A percentile compares a stretch with the other conserved stretches of the same genome.
Evolutionary conservation across 2,329 filamentous ascomycete genomes (phyloP).

Genomic region (Hypoxylon sp.): DNA sequence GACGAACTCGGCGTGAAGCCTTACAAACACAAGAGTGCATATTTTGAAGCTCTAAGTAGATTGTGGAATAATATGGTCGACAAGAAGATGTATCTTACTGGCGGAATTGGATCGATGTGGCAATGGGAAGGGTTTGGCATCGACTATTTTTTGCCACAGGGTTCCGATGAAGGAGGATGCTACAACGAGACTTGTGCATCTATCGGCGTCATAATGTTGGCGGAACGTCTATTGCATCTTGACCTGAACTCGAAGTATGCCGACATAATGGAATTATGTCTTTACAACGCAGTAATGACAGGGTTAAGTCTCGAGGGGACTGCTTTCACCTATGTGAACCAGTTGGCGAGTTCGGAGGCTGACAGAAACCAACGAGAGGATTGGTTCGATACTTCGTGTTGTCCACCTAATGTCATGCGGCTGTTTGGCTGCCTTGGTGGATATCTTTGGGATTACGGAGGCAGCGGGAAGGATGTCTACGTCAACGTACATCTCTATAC

Average conservation of each 20-base stretch:
- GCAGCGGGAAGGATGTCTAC: slow-evolving; percentile 50
- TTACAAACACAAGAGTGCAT: slow-evolving; percentile 50
- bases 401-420: slow-evolving; percentile 71
- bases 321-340: slow-evolving; percentile 74
- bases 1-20: slow-evolving; percentile 49
- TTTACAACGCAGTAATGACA: slow-evolving; percentile 73
- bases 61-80: slow-evolving; percentile 74
- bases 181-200: slow-evolving; percentile 74
- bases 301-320: slow-evolving; percentile 70
- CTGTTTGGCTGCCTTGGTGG: slow-evolving; percentile 70
- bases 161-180: slow-evolving; percentile 72
- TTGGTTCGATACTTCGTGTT: slow-evolving; percentile 74
- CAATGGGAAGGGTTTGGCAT: slow-evolving; percentile 74
- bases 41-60: slow-evolving; percentile 59
- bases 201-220: slow-evolving; percentile 73
- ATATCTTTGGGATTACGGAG: slow-evolving; percentile 66
- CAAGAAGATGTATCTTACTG: slow-evolving; percentile 74
- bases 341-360: slow-evolving; percentile 67
- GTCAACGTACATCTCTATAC: slow-evolving; percentile 72
- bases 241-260: slow-evolving; percentile 67
- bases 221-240: slow-evolving; percentile 68
- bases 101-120: slow-evolving; percentile 70
- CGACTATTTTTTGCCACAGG: slow-evolving; percentile 71
- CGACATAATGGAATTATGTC: slow-evolving; percentile 72
- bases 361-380: slow-evolving; percentile 65